Base-by-base conservation (phyloP, 495 filamentous ascomycete species). In the Penicillium antarcticum region DNA sequence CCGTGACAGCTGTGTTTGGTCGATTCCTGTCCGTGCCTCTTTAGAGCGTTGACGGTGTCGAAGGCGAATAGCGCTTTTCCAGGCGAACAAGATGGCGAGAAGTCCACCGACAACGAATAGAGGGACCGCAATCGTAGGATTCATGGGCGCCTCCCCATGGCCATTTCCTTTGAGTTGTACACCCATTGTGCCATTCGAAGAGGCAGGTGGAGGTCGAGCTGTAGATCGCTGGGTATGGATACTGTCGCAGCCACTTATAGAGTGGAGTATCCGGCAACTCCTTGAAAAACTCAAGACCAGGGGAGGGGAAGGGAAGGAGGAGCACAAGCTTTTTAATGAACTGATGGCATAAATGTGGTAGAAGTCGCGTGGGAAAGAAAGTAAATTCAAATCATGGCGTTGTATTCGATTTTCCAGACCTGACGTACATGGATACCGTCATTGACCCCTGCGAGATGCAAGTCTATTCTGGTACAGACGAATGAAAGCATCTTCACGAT, bases 51-150 rank as follows among this genome's bases (percentile, higher is more conserved):
- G 65, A 19, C 53, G 60, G 40, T 74, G 61, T 41, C 50, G 55
- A 29, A 71, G 34, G 7, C 61, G 61, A 51, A 63, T 65, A 34
- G 47, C 24, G 1, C 53, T 51, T 36, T 65, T 55, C 47, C 57
- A 63, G 37, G 60, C 0, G 24, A 70, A 71, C 7, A 71, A 31
- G 3, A 60, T 37, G 11, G 56, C 42, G 17, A 72, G 35, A 1
- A 62, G 45, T 2, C 62, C 69, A 5, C 56, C 68, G 5, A 68
- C 52, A 17, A 65, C 58, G 45, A 66, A 71, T 9, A 74, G 49
- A 37, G 71, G 69, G 3, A 69, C 62, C n/a, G 63, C 69, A 40
- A 74, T 44, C 12, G 57, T 56, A 3, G 66, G 61, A 45, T 71
- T 67, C 71, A 74, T 72, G 10, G 67, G 62, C 29, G 62, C 59